A percentile compares a stretch with the other conserved stretches of the same genome.
Conservation (phyloP, 129 eudicot genomes). For the Centrapalus pauciflorus region DNA sequence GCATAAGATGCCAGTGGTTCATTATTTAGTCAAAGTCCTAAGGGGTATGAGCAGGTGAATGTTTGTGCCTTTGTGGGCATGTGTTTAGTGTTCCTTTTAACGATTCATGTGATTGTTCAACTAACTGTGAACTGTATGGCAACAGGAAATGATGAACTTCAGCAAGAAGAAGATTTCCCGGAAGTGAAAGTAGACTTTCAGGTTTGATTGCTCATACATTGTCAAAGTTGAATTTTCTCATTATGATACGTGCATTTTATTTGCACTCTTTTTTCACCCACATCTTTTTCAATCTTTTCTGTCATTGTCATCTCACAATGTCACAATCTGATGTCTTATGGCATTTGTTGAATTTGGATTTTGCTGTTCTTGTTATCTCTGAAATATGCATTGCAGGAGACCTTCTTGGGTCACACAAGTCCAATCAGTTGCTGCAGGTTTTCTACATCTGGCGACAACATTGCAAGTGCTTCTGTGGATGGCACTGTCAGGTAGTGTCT, state of each 20-base stretch:
- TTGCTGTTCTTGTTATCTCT: constrained; percentile 8
- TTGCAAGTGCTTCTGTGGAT: constrained; percentile 97
- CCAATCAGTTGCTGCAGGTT: constrained; percentile 91
- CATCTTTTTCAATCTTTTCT: background rate
- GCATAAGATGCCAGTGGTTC: background rate
- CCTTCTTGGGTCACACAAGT: constrained; percentile 94
- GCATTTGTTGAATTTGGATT: constrained; percentile 2
- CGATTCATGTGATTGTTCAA: background rate
- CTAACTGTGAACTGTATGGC: constrained; percentile 14
- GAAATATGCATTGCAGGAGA: constrained; percentile 50
- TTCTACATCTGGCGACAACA: constrained; percentile 92
- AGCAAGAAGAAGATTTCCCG: constrained; percentile 70
- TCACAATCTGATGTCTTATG: background rate
- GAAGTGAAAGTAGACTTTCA: constrained; percentile 84
- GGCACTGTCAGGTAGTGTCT: constrained; percentile 83
- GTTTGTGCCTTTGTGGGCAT: background rate
- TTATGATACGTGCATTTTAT: background rate
- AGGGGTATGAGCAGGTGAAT: background rate
- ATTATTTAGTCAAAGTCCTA: background rate
- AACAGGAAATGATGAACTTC: constrained; percentile 46
- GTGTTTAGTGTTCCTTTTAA: background rate
- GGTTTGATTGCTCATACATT: constrained; percentile 35
- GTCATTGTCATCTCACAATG: background rate
- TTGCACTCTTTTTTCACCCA: background rate
- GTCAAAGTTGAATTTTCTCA: background rate